These are phyloP conservation scores for Jackrogersella minutella DNA, from an alignment of 495 filamentous ascomycete genomes.

Conservation along the genomic window DNA sequence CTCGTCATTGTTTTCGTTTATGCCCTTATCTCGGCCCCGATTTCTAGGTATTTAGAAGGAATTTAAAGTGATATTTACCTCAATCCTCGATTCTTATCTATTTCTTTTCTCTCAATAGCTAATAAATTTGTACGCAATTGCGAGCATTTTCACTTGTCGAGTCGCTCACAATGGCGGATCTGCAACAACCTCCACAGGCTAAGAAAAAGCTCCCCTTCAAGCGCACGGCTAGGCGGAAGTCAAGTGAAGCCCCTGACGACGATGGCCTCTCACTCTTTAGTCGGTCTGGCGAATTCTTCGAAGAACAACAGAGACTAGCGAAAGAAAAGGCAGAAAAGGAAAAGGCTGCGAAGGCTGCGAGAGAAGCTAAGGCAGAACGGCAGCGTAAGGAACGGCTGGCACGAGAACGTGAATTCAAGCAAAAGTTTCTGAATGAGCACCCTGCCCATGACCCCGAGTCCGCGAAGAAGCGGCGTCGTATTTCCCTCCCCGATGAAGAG, in stretches of 20 bases:
- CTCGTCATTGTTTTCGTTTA: no score
- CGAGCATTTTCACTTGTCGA: neutral
- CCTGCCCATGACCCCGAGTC: conserved; percentile 41
- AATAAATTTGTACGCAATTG: neutral
- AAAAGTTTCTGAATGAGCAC: conserved; percentile 24
- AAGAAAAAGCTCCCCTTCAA: conserved; percentile 75
- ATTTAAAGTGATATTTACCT: no score
- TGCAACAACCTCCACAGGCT: conserved; percentile 30
- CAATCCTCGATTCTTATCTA: neutral
- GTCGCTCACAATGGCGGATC: conserved; percentile 33
- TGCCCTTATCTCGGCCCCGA: no score
- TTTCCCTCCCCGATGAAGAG: conserved; percentile 30
- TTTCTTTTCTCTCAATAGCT: neutral
- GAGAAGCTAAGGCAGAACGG: conserved; percentile 38
- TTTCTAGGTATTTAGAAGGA: no score
- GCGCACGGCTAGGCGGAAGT: conserved; percentile 63
- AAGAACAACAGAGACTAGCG: conserved; percentile 58
- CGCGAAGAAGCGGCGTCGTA: conserved; percentile 41
- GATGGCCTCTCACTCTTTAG: conserved; percentile 70
- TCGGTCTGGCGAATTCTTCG: conserved; percentile 70
- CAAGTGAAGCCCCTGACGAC: conserved; percentile 44
- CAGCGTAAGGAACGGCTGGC: conserved; percentile 32
- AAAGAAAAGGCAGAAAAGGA: conserved; percentile 45
- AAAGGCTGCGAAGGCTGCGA: conserved; percentile 45
- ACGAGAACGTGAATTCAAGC: conserved; percentile 44